phyloP scores from a whole-genome alignment of 139 green algal species.

The Yamagishiella unicocca region DNA sequence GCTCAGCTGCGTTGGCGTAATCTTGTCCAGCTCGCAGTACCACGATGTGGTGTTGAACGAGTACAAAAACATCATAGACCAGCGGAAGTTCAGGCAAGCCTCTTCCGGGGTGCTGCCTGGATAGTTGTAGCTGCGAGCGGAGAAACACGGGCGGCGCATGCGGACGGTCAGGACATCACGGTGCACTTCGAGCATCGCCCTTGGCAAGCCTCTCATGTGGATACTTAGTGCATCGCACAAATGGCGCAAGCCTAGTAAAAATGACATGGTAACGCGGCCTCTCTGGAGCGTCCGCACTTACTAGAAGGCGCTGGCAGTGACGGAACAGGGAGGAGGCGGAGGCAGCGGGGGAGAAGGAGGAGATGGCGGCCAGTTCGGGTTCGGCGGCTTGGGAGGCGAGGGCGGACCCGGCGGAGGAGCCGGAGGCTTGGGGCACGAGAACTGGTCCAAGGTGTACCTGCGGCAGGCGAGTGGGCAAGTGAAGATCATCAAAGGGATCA shows the following conservation, averaged over 20 bases:
- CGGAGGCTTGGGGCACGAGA: slow-evolving; percentile 7
- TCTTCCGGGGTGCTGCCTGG: neutral
- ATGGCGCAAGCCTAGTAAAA: too few relatives aligned
- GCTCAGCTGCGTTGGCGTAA: neutral
- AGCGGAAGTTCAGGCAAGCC: slow-evolving; percentile 1
- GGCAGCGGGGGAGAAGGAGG: neutral
- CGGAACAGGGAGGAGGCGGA: slow-evolving; percentile 23
- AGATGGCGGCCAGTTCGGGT: neutral
- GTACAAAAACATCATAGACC: slow-evolving; percentile 18
- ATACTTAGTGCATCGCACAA: too few relatives aligned
- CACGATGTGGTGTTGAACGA: neutral
- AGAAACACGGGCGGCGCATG: too few relatives aligned
- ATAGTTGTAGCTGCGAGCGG: neutral
- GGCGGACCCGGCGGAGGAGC: slow-evolving; percentile 17
- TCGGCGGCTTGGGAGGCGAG: neutral
- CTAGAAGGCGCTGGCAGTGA: neutral
- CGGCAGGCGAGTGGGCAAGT: neutral
- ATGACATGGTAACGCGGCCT: too few relatives aligned
- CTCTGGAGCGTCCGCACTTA: slow-evolving; percentile 10
- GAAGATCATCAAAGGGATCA: neutral
- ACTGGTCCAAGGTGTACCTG: slow-evolving; percentile 26
- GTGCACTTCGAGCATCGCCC: too few relatives aligned
- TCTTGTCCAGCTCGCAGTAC: slow-evolving; percentile 11
- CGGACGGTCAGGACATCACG: too few relatives aligned
- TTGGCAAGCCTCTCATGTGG: too few relatives aligned